Evolutionary conservation across 2,329 filamentous ascomycete species (phyloP).

Genomic region (Pyrenochaeta sp.): DNA sequence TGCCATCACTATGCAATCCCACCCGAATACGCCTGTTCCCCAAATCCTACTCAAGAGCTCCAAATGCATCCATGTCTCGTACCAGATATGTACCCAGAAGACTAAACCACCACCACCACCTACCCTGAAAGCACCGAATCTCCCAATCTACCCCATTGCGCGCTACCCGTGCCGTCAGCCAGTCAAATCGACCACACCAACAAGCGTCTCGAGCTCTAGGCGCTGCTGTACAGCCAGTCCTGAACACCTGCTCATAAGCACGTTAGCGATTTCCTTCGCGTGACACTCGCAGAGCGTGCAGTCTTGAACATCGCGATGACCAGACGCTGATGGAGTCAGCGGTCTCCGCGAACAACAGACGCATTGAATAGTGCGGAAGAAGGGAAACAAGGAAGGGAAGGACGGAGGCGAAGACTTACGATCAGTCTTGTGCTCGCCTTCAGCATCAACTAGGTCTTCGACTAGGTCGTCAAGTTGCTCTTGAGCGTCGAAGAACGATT

Average conservation of each 20-base stretch:
- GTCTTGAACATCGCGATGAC: neutral
- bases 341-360: neutral
- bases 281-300: conserved; percentile 13
- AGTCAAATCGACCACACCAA: neutral
- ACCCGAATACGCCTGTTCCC: neutral
- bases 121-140: too few relatives aligned
- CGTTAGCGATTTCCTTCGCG: conserved; percentile 16
- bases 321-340: conserved; percentile 3
- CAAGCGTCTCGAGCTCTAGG: conserved; percentile 9
- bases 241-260: conserved; percentile 13
- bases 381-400: too few relatives aligned
- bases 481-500: conserved; percentile 14
- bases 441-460: neutral
- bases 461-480: neutral
- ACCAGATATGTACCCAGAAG: too few relatives aligned
- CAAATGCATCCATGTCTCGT: neutral
- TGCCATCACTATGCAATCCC: neutral
- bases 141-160: too few relatives aligned
- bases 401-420: conserved; percentile 2
- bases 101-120: too few relatives aligned
- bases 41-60: neutral
- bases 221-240: conserved; percentile 17
- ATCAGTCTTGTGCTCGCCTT: neutral
- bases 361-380: neutral
- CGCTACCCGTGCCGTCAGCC: neutral